Evolutionary conservation across 257 asterid genomes (phyloP).

Genomic region (Prunella vulgaris): DNA sequence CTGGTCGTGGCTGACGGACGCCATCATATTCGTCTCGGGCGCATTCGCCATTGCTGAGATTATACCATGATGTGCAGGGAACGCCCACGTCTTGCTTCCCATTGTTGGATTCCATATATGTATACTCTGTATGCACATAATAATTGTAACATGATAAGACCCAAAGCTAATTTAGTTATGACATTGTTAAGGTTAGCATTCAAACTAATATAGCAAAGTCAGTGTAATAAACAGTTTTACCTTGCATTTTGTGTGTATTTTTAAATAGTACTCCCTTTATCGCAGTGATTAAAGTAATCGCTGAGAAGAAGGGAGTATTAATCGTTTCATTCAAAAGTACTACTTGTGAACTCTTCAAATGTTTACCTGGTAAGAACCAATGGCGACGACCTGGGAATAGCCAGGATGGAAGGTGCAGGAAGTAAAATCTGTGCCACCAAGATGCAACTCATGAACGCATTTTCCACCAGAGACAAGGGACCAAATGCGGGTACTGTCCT

Average conservation of each 20-base stretch:
- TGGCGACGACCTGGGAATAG: conserved; percentile 29
- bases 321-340: too few relatives aligned
- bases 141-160: neutral
- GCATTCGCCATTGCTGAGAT: conserved; percentile 31
- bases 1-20: conserved; percentile 42
- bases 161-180: neutral
- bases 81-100: conserved; percentile 27
- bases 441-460: conserved; percentile 26
- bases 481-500: conserved; percentile 48
- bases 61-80: conserved; percentile 27
- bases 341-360: too few relatives aligned
- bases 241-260: too few relatives aligned
- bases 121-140: conserved; percentile 32
- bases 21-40: conserved; percentile 28
- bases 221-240: too few relatives aligned
- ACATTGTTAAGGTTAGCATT: too few relatives aligned
- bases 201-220: too few relatives aligned
- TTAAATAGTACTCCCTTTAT: too few relatives aligned
- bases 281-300: too few relatives aligned
- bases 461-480: conserved; percentile 22
- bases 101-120: conserved; percentile 44
- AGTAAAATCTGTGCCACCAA: conserved; percentile 29
- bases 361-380: conserved; percentile 40
- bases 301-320: too few relatives aligned
- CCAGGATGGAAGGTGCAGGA: conserved; percentile 48